A percentile compares a stretch with the other conserved stretches of the same genome.
phyloP scores from a whole-genome alignment of 805 yeast genomes.

The Kodamaea hsintzibuensis region DNA sequence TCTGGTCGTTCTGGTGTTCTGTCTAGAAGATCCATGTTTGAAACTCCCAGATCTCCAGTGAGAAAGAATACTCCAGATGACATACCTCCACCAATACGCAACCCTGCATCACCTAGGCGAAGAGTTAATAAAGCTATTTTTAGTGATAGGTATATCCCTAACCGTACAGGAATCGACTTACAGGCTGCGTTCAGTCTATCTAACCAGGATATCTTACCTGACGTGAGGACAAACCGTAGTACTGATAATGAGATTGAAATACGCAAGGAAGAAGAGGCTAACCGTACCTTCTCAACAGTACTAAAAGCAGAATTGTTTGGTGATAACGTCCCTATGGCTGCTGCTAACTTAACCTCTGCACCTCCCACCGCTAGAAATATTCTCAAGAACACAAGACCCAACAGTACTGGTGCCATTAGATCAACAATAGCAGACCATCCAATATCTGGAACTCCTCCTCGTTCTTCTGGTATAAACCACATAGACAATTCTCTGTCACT shows the following conservation, averaged over 20 bases:
- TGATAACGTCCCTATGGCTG: conserved; percentile 65
- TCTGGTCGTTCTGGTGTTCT: neutral
- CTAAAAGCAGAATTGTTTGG: conserved; percentile 91
- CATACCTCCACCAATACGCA: conserved; percentile 22
- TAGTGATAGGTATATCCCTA: conserved; percentile 87
- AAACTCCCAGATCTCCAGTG: conserved; percentile 45
- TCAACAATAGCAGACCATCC: conserved; percentile 5
- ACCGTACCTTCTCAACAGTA: conserved; percentile 81
- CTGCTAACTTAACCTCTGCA: conserved; percentile 29
- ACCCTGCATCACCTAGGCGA: conserved; percentile 51
- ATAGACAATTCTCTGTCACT: neutral
- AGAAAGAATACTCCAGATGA: conserved; percentile 41
- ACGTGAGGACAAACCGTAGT: conserved; percentile 27
- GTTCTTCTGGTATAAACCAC: conserved; percentile 8
- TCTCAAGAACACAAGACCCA: conserved; percentile 13
- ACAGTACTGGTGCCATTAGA: conserved; percentile 20
- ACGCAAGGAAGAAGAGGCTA: conserved; percentile 77
- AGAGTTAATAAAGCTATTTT: conserved; percentile 51
- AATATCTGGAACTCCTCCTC: conserved; percentile 12
- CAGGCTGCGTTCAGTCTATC: conserved; percentile 78
- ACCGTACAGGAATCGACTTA: conserved; percentile 79
- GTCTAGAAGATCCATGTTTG: conserved; percentile 18
- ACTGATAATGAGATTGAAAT: conserved; percentile 63
- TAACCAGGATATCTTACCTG: conserved; percentile 44
- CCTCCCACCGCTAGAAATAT: conserved; percentile 4